Evolutionary conservation across 2,329 filamentous ascomycete species (phyloP), one percentile per base, ranked within the genome.

Genomic region (Diplodia sapinea): DNA sequence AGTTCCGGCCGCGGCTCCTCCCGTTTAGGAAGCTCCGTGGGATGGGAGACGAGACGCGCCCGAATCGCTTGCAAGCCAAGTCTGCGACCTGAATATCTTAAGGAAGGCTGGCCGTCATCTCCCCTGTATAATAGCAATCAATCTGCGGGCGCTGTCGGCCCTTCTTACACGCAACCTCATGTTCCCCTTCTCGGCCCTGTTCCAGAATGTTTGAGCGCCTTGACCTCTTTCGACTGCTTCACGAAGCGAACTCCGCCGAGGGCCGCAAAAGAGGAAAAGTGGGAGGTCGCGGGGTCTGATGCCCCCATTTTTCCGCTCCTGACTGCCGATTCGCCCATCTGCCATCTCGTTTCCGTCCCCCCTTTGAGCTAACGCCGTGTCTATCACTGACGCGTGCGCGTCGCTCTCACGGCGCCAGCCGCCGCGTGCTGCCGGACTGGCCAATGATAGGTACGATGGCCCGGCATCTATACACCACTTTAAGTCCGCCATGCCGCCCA

Each of bases 361-460:
- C 17, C 1, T 50, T 20, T 47, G 6, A 23, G 57, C 29, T 36
- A 26, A n/a, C 29, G 13, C 43, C 11, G 15, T 9, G 57, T 50
- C 20, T 36, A 62, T 62, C 57, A 20, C 26, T 62, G 57, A 33
- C 57, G 57, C 57, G 57, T 49, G 43, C 57, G 43, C 40, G 57
- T 62, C 57, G 38, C 12, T 11, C 15, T 4, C 43, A 49, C 8
- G 43, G 40, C 57, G 13, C 40, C 49, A 33, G 15, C 8, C 40
- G 57, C 26, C 43, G 57, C 57, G 57, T 62, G 57, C 57, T 20
- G 57, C 40, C 23, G 43, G 59, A 38, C 59, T 23, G 38, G 43
- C 12, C 59, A 51, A 33, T 63, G 59, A 63, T 63, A 63, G 59
- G 57, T 47, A 33, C 57, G 43, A n/a, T 29, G 12, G 29, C 33